Base-by-base conservation (phyloP, 2,329 filamentous ascomycete species). In the Didymella keratinophila region DNA sequence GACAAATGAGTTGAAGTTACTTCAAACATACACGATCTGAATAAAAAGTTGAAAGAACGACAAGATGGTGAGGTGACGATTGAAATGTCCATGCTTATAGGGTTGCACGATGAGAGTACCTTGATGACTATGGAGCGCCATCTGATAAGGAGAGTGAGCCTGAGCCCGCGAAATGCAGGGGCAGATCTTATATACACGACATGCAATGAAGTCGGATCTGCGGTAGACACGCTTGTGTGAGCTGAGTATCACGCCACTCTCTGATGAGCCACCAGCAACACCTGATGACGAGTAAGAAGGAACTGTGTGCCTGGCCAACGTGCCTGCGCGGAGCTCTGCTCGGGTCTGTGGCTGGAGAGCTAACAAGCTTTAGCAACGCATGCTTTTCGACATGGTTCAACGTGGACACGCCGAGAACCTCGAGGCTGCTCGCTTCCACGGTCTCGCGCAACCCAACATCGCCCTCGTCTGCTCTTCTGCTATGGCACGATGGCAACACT, bases 231-330 rank as follows among this genome's bases (percentile, higher is more conserved):
- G 49, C 39, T 20, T 53, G 11, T 49, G 41, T 71, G 65, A 62
- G 65, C 62, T 64, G 68, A 72, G 67, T 53, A 52, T 72, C 70
- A 72, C 68, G 70, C 68, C 70, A 71, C 65, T 58, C 58, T 58
- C 46, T 16, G 55, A 39, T 39, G 32, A 39, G 20, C 25, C 9
- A 32, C 16, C 30, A 12, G 30, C 30, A 16, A 32, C 30, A 16
- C 14, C 30, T 6, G 12, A 32, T 14, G 30, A 32, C 7, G 14
- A 14, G 7, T 16, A 32, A 32, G 30, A 32, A 32, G 30, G 4
- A 32, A 2, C 4, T 2, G 30, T 32, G 30, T 16, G 12, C 30
- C 11, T 16, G 30, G 2, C 30, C 11, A 32, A 32, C 30, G 2
- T 14, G 16, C 30, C 12, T 5, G 10, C 2, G 30, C 4, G 6